Evolutionary conservation across 2,329 filamentous ascomycete genomes (phyloP), one percentile per base, ranked within the genome.

Genomic region (Aspergillaceae sp.): DNA sequence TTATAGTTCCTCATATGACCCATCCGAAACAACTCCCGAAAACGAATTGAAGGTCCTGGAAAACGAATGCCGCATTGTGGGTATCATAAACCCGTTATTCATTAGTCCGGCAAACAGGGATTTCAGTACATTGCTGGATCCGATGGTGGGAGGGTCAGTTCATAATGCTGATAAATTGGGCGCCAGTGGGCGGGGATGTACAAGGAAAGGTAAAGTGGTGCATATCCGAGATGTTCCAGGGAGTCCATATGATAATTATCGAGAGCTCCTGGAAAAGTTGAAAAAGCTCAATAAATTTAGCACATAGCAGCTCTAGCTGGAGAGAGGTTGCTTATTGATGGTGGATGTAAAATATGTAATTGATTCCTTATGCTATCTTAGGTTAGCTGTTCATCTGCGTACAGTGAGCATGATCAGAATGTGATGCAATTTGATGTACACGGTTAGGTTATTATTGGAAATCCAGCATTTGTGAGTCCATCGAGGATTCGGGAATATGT

Each of bases 1-100:
- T 3, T 57, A 61, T 48, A 52, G 51, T 26, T 55, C 54, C 3
- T 58, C 59, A 8, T 61, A 58, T 40, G 58, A 61, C 29, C 58
- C 57, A 3, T 44, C 48, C 7, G 53, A 44, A 35, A 59, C 58
- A 11, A 45, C 46, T 11, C 52, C 56, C 0, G 57, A 56, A 5
- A 42, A 43, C 8, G 57, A 61, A 32, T 51, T 51, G 1, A 47
- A 43, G 5, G 54, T 51, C 4, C 47, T 57, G 6, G 48, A 56
- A 27, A 54, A 54, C 11, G 57, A 60, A 40, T 60, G 57, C 45
- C 49, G 32, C 28, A 41, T 49, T 4, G 52, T 51, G n/a, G 54
- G 55, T 2, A 50, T 54, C 1, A 8, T 49, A 1, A 51, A 55
- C 26, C 56, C 57, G 4, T 36, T 61, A 9, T 52, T 50, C 19